Conservation (phyloP, 2,329 filamentous ascomycete genomes). For the Calonectria fujianensis region DNA sequence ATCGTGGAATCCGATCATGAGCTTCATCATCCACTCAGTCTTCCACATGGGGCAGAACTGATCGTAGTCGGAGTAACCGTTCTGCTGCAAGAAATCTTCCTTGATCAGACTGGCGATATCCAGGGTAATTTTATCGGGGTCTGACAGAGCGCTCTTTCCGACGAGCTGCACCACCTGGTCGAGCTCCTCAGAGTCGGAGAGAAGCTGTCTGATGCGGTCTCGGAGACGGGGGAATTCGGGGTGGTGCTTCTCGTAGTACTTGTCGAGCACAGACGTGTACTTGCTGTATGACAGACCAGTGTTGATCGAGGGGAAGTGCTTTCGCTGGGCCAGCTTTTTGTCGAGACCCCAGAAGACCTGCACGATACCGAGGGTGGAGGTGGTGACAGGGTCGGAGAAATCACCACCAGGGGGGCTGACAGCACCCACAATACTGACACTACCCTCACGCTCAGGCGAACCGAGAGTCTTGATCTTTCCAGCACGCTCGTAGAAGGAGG, state of each 20-base stretch:
- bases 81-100: conserved; percentile 99
- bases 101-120: conserved; percentile 94
- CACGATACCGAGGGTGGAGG: conserved; percentile 94
- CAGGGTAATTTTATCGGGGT: conserved; percentile 98
- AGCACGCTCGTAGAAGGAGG: conserved; percentile 99
- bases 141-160: conserved; percentile 96
- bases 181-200: conserved; percentile 96
- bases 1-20: conserved; percentile 98
- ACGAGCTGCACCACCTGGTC: conserved; percentile 99
- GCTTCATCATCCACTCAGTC: conserved; percentile 99
- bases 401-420: conserved; percentile 98
- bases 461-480: conserved; percentile 90
- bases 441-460: conserved; percentile 90
- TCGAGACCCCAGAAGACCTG: conserved; percentile 99
- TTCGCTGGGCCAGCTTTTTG: conserved; percentile 99
- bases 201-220: conserved; percentile 93
- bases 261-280: conserved; percentile 91
- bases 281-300: conserved; percentile 96
- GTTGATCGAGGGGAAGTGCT: conserved; percentile 99
- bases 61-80: conserved; percentile 99
- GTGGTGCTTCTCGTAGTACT: conserved; percentile 94
- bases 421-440: conserved; percentile 97
- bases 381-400: conserved; percentile 98
- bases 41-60: conserved; percentile 99
- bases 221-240: conserved; percentile 95